These are phyloP conservation scores for Vanderwaltozyma polyspora DNA, from an alignment of 805 yeast genomes.

Conservation along the genomic window DNA sequence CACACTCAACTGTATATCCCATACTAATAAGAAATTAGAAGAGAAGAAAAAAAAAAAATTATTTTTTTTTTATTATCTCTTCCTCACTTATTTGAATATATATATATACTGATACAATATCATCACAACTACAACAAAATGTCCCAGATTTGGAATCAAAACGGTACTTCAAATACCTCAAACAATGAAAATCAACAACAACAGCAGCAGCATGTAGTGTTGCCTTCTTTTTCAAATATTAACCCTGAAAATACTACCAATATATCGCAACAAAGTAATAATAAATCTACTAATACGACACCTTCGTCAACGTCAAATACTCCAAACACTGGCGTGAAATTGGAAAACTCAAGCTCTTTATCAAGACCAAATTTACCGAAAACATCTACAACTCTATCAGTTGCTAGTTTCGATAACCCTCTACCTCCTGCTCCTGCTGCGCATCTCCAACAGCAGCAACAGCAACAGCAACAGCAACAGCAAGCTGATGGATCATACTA, in stretches of 20 bases:
- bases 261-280: not conserved
- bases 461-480: slow-evolving; percentile 9
- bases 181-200: not conserved
- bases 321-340: slow-evolving; percentile 14
- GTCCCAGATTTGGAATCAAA: slow-evolving; percentile 3
- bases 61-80: not conserved
- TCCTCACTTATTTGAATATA: not conserved
- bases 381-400: slow-evolving; percentile 14
- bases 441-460: slow-evolving; percentile 2
- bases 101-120: not conserved
- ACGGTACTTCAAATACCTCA: not conserved
- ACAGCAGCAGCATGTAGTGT: slow-evolving; percentile 4
- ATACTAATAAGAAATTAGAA: too few relatives aligned
- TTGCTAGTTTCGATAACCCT: slow-evolving; percentile 25
- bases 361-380: slow-evolving; percentile 11
- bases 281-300: slow-evolving; percentile 10
- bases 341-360: too few relatives aligned
- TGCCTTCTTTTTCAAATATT: slow-evolving; percentile 7
- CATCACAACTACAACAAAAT: not conserved
- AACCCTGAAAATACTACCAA: not conserved
- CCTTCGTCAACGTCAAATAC: slow-evolving; percentile 21
- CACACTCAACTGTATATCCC: too few relatives aligned
- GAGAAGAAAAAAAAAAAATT: too few relatives aligned
- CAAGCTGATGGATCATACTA: slow-evolving; percentile 28
- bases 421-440: slow-evolving; percentile 8